phyloP scores from a whole-genome alignment of 2,329 filamentous ascomycete genomes.

The Cladophialophora chaetospira region DNA sequence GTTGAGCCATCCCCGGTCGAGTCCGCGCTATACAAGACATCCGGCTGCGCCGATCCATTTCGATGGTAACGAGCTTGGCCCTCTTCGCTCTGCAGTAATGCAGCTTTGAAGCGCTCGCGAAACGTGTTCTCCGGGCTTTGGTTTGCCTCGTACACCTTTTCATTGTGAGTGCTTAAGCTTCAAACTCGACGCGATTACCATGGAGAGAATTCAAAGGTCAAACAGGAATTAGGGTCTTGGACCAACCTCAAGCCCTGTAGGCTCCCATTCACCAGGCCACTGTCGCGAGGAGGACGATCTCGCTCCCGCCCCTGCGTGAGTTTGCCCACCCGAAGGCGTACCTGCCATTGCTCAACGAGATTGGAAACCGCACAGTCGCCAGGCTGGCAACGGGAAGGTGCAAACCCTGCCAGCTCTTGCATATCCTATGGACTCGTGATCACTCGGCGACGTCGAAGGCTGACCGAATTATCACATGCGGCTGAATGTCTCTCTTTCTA shows the following conservation, averaged over 20 bases:
- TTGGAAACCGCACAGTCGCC: too few relatives aligned
- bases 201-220: too few relatives aligned
- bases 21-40: slow-evolving; percentile 4
- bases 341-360: background rate
- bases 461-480: too few relatives aligned
- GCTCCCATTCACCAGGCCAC: slow-evolving; percentile 18
- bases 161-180: background rate
- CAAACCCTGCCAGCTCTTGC: too few relatives aligned
- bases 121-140: slow-evolving; percentile 13
- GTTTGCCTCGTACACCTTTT: slow-evolving; percentile 12
- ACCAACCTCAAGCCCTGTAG: slow-evolving; percentile 12
- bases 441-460: too few relatives aligned
- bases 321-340: background rate
- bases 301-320: background rate
- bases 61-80: slow-evolving; percentile 3
- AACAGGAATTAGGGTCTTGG: too few relatives aligned
- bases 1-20: slow-evolving; percentile 10
- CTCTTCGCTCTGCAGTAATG: slow-evolving; percentile 9
- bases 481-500: too few relatives aligned
- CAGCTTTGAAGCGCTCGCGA: slow-evolving; percentile 11
- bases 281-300: slow-evolving; percentile 10
- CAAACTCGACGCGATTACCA: background rate
- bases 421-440: too few relatives aligned
- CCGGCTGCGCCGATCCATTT: background rate
- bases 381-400: too few relatives aligned